These are phyloP conservation scores for Chaetomium tenue DNA, from an alignment of 495 filamentous ascomycete species.

Conservation along the genomic window DNA sequence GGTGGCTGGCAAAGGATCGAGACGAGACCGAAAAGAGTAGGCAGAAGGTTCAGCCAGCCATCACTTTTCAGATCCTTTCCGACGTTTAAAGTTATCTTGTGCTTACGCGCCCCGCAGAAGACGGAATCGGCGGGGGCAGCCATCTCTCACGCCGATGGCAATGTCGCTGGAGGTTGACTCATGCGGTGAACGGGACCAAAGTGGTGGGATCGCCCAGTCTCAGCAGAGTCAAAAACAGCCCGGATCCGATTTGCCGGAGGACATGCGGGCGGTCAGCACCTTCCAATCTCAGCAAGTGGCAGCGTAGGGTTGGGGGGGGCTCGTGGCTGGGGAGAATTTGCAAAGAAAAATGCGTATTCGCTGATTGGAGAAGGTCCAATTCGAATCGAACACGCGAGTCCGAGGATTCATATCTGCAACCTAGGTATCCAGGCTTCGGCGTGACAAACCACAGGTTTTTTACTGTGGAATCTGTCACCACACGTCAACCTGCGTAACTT, in stretches of 20 bases:
- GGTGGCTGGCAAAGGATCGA: not conserved
- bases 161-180: not conserved
- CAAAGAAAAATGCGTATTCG: no score
- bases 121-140: not conserved
- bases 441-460: no score
- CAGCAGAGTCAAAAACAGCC: not conserved
- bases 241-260: constrained; percentile 4
- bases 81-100: not conserved
- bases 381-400: no score
- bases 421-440: no score
- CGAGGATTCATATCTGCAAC: no score
- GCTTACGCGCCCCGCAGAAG: not conserved
- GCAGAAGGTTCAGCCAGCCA: not conserved
- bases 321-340: no score
- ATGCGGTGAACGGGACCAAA: not conserved
- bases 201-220: not conserved
- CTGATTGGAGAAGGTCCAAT: no score
- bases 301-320: not conserved
- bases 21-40: not conserved
- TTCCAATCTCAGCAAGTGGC: constrained; percentile 6
- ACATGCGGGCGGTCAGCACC: not conserved
- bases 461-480: no score
- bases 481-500: no score
- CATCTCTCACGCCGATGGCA: no score
- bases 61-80: not conserved